Evolutionary conservation across 257 asterid genomes (phyloP), one percentile per base, ranked within the genome.

Genomic region (Capsicum baccatum): DNA sequence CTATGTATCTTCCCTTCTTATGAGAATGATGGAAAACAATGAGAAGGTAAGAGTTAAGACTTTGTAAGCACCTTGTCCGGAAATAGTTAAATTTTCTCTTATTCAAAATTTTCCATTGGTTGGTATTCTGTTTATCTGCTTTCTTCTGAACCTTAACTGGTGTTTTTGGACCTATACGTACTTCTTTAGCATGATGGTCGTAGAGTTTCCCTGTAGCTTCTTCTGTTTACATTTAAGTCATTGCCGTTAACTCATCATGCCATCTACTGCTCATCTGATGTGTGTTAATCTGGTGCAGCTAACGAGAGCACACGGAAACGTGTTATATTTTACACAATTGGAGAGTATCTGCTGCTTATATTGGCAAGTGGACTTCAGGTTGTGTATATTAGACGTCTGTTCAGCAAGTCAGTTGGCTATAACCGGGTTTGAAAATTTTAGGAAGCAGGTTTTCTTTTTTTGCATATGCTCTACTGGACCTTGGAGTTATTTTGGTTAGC

Each of bases 291-390:
- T 59, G 16, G 44, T 91, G 90, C 97, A 95, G 99, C 96, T 8
- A 96, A 93, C 26, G 98, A 94, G 92, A 94, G 96, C 87, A 95
- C 97, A 16, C 85, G 94, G 60, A 91, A 80, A 86, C 97, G 97
- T 0, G 98, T 95, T n/a, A 92, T 95, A 50, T 89, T 89, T 71
- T 96, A 94, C 95, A 92, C 98, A 0, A 88, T 92, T 14, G 97
- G 92, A 42, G 99, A 94, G 60, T 96, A 96, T 90, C n/a, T 91
- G 10, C 79, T 92, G 88, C 91, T 94, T 84, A 92, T 89, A 79
- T 81, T 87, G 35, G 92, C 88, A 37, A 94, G 97, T 54, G 89
- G 89, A 54, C 92, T 95, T 85, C 99, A 94, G 84, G 96, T 90
- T n/a, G 63, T 89, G 59, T 93, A 91, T 87, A 91, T 95, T 10